Evolutionary conservation across 352 stramenopile genomes (phyloP), one percentile per base, ranked within the genome.

Genomic region (Pythium aristosporum): DNA sequence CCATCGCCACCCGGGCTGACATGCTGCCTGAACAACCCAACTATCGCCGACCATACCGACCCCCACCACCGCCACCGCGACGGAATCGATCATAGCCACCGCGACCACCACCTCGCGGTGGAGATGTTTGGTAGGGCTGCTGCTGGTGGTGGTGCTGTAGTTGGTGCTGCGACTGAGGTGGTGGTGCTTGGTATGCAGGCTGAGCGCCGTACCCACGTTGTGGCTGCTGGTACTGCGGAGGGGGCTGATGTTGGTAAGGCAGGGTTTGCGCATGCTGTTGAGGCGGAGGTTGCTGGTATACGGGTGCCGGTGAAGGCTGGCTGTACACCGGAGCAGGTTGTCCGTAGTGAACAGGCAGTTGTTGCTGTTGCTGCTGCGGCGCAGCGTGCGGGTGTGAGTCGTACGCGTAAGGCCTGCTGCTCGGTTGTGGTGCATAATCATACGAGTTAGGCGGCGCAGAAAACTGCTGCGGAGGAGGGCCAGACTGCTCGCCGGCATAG

Each of bases 21-120:
- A n/a, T n/a, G n/a, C n/a, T 37, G 15, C 21, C 20, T 39, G 5
- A 30, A 30, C 34, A 41, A 20, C 11, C 25, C 43, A 21, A 11
- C 25, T 57, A 64, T 51, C 62, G 43, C 16, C 68, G 68, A 3
- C 68, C 68, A 13, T 68, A 75, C 28, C 71, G 68, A 28, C 64
- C 68, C 2, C 71, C 70, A 30, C 69, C 69, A 42, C 57, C 66
- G 34, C 69, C 66, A 46, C 61, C 57, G 25, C 71, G 57, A 30
- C 55, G 60, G 54, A 64, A 74, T 12, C 71, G 63, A 59, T 66
- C 65, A 39, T 59, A 59, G 1, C 65, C 65, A 47, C 69, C 65
- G 48, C 53, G 49, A 13, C 68, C 57, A 25, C 56, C 47, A 21
- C 65, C 49, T 41, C 55, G 53, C 16, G 70, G 69, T 21, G 59